Evolutionary conservation across 2,329 filamentous ascomycete genomes (phyloP).

Genomic region (Penicillium sp.): DNA sequence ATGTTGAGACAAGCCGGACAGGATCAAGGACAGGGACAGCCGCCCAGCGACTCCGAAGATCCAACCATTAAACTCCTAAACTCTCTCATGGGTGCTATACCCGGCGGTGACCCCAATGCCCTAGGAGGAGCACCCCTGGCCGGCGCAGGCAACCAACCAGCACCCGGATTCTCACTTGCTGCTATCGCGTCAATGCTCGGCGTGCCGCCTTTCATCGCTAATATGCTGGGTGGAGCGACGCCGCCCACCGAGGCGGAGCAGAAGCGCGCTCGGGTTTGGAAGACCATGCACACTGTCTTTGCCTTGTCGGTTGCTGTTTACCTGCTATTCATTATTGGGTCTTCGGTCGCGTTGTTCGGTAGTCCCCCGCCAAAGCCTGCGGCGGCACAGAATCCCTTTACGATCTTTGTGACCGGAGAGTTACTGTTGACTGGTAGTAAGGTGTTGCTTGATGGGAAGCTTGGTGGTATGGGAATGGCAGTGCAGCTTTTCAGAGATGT

Average conservation of each 20-base stretch:
- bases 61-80: constrained; percentile 39
- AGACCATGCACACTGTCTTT: constrained; percentile 58
- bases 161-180: constrained; percentile 21
- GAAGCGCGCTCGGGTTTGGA: constrained; percentile 49
- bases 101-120: constrained; percentile 20
- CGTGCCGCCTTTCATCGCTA: constrained; percentile 40
- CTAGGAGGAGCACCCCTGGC: constrained; percentile 29
- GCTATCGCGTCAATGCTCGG: constrained; percentile 46
- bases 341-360: constrained; percentile 40
- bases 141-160: constrained; percentile 10
- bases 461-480: constrained; percentile 31
- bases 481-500: constrained; percentile 41
- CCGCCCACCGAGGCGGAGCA: constrained; percentile 39
- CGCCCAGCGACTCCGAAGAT: constrained; percentile 27
- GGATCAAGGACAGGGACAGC: constrained; percentile 17
- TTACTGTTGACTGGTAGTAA: constrained; percentile 41
- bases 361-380: constrained; percentile 44
- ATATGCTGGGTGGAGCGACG: constrained; percentile 38
- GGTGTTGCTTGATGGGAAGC: constrained; percentile 30
- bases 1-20: constrained; percentile 36
- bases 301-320: constrained; percentile 57
- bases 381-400: constrained; percentile 45
- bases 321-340: constrained; percentile 39
- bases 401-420: constrained; percentile 49
- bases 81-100: constrained; percentile 35